Percentiles rank a stretch among this genome's conserved stretches.
Evolutionary conservation across 257 asterid species (phyloP).

Genomic region (Solanum chilense): DNA sequence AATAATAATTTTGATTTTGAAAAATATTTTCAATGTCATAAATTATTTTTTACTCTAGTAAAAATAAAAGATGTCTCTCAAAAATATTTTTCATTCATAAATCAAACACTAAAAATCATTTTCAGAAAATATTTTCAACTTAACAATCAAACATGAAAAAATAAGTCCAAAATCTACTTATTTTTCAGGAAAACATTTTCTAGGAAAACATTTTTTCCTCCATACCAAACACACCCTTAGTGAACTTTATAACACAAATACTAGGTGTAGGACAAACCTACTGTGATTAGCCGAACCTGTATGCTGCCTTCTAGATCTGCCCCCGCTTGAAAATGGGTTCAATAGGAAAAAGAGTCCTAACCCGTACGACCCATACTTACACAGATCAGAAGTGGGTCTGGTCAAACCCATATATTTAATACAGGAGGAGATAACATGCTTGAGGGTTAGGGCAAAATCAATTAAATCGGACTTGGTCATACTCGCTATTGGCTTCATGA

Average conservation of each 20-base stretch:
- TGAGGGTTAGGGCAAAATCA: background rate
- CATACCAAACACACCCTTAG: no score
- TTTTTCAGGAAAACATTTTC: no score
- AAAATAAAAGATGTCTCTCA: no score
- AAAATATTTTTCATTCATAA: no score
- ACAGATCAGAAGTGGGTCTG: background rate
- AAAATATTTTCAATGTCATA: no score
- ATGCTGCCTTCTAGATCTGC: background rate
- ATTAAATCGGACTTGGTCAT: background rate
- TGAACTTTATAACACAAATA: background rate
- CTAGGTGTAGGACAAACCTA: background rate
- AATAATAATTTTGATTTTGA: no score
- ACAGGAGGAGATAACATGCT: background rate
- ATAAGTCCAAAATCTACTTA: no score
- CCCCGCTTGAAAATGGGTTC: background rate
- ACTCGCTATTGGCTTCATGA: background rate
- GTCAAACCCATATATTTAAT: background rate
- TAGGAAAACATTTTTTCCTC: no score
- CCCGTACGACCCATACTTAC: background rate
- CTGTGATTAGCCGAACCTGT: background rate
- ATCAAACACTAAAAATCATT: no score
- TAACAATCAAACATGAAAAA: no score
- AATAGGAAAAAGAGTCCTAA: background rate
- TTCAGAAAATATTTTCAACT: no score
- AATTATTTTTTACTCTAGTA: no score